These are phyloP conservation scores for Misopates orontium DNA, from an alignment of 257 asterid genomes.

Conservation along the genomic window DNA sequence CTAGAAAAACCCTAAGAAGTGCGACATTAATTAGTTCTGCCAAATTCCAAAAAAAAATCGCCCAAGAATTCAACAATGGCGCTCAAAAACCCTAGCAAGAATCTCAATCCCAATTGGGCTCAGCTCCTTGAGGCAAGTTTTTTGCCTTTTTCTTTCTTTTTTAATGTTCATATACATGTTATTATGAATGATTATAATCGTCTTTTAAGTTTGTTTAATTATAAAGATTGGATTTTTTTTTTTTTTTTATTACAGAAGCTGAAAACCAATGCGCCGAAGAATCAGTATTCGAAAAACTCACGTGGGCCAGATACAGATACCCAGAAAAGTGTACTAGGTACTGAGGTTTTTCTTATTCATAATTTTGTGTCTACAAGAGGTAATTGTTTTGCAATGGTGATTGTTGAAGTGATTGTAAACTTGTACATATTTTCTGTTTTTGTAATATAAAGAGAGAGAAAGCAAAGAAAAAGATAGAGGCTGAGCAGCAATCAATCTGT, in stretches of 20 bases:
- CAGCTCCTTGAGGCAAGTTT: conserved; percentile 66
- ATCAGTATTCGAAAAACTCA: conserved; percentile 36
- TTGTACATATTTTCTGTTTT: neutral
- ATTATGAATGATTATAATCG: neutral
- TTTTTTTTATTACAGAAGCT: conserved; percentile 60
- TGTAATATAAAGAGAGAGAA: neutral
- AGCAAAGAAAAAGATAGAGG: too few species aligned
- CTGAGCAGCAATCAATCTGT: neutral
- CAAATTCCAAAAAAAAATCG: conserved; percentile 16
- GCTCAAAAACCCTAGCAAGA: conserved; percentile 58
- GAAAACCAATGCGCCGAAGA: conserved; percentile 51
- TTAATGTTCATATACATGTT: neutral
- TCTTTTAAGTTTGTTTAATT: conserved; percentile 10
- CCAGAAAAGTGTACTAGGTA: conserved; percentile 50
- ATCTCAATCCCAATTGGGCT: conserved; percentile 89
- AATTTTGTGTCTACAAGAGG: neutral
- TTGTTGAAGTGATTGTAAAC: neutral
- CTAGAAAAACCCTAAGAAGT: neutral
- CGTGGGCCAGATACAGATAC: conserved; percentile 35
- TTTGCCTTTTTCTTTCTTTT: neutral
- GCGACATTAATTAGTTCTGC: neutral
- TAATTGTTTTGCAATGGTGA: too few species aligned
- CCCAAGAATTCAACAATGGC: conserved; percentile 36
- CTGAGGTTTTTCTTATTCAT: too few species aligned
- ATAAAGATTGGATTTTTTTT: too few species aligned